phyloP scores from a whole-genome alignment of 805 yeast species.

The Metschnikowia baotianmanensis region DNA sequence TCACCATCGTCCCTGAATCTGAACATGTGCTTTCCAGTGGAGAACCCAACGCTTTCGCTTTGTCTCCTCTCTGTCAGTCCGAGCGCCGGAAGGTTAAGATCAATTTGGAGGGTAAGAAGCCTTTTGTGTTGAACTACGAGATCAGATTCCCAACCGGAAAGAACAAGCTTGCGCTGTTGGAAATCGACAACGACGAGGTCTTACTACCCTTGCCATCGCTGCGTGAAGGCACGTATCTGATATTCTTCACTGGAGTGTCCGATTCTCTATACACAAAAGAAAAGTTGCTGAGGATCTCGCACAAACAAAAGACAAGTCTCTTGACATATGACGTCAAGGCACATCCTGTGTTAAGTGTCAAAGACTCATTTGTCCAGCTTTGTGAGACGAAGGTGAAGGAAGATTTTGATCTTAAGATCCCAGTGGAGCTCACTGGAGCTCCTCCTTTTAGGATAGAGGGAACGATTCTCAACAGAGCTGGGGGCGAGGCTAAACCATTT shows the following conservation, averaged over 20 bases:
- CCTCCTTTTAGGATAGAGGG: conserved; percentile 63
- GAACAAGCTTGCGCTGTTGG: conserved; percentile 33
- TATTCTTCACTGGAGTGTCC: conserved; percentile 57
- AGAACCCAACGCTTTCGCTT: conserved; percentile 16
- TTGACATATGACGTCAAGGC: conserved; percentile 47
- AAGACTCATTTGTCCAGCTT: conserved; percentile 45
- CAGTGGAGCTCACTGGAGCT: conserved; percentile 53
- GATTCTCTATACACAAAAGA: conserved; percentile 59
- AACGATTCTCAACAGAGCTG: conserved; percentile 56
- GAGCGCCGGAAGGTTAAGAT: conserved; percentile 31
- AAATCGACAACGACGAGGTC: conserved; percentile 27
- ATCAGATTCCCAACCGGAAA: conserved; percentile 56
- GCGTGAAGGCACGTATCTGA: conserved; percentile 58
- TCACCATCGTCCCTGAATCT: conserved; percentile 16
- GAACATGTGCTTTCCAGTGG: conserved; percentile 12
- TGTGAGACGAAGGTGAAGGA: conserved; percentile 37
- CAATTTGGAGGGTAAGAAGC: conserved; percentile 55
- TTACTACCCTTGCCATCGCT: conserved; percentile 40
- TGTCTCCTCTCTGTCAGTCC: conserved; percentile 33
- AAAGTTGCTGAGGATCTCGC: conserved; percentile 17
- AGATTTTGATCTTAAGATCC: conserved; percentile 40
- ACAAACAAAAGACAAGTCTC: conserved; percentile 13
- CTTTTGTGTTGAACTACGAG: conserved; percentile 70
- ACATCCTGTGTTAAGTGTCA: conserved; percentile 60
- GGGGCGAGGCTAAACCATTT: conserved; percentile 50